Base-by-base conservation (phyloP, 257 asterid species). In the Solanum sparsipilum region DNA sequence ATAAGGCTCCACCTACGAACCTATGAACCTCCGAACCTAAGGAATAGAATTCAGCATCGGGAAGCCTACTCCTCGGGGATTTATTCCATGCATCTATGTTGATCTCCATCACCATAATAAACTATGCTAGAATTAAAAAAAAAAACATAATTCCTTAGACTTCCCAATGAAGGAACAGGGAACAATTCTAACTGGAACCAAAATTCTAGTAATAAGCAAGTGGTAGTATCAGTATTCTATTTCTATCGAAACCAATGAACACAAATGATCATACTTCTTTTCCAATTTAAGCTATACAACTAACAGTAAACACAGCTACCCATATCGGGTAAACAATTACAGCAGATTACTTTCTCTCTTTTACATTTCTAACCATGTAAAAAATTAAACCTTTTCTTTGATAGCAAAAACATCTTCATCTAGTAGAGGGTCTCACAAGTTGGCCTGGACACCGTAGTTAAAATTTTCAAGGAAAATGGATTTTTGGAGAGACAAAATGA, bases 91-190 rank as follows among this genome's bases (percentile, higher is more conserved):
- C 38, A 6, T 52, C 58, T 70, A 73, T 52, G 21, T 52, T 16
- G 29, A 46, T 86, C 74, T 31, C 29, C 85, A 25, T 25, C n/a
- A 39, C 25, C 25, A 41, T 23, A 25, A 25, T 41, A 41, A 15
- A 25, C 13, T 44, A 41, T 76, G 11, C 34, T 38, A 76, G 13
- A 18, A 4, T 1, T 11, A 3, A 44, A 44, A 44, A 44, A 48
- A 16, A 72, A 16, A 1, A 73, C 4, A 20, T 35, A 9, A 20
- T 73, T 35, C 82, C 46, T 73, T 20, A 20, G 16, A 73, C 21
- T 71, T 71, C 82, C 44, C 81, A 34, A 20, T 73, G 48, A 73
- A 73, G 82, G 29, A 35, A 74, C 13, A 20, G 52, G 48, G 79
- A 35, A 2, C 44, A 74, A 35, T 10, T 35, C 18, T 10, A 74